These are phyloP conservation scores for Dichomitus squalens DNA, from an alignment of 1,284 basidiomycete species.

Conservation along the genomic window DNA sequence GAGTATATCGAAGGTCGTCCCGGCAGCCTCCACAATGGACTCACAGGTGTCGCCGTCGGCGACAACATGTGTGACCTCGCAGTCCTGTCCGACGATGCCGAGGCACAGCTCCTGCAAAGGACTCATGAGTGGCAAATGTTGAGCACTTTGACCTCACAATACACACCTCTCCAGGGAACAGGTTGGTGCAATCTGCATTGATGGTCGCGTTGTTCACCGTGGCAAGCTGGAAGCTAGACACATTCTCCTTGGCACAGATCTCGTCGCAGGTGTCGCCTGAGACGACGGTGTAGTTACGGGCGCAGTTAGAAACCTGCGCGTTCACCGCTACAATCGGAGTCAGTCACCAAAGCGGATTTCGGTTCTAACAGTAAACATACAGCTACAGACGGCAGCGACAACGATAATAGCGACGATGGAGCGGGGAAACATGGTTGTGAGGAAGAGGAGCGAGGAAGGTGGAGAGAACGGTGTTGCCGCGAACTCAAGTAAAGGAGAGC, in stretches of 20 bases:
- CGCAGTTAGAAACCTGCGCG: slow-evolving; percentile 46
- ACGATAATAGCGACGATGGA: slow-evolving; percentile 1
- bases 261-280: slow-evolving; percentile 64
- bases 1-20: slow-evolving; percentile 44
- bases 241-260: slow-evolving; percentile 64
- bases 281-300: slow-evolving; percentile 58
- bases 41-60: slow-evolving; percentile 43
- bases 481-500: slow-evolving; percentile 9
- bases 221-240: slow-evolving; percentile 73
- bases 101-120: slow-evolving; percentile 16
- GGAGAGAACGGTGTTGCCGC: not conserved
- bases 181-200: slow-evolving; percentile 55
- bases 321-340: not conserved
- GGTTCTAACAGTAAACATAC: not conserved
- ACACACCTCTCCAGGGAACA: slow-evolving; percentile 41
- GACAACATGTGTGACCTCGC: slow-evolving; percentile 30
- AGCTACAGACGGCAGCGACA: not conserved
- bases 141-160: no score
- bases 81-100: slow-evolving; percentile 21
- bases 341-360: not conserved
- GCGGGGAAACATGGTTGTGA: slow-evolving; percentile 12
- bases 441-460: not conserved
- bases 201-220: slow-evolving; percentile 53
- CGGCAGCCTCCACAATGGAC: slow-evolving; percentile 37
- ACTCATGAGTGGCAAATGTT: not conserved